Evolutionary conservation across 2,329 filamentous ascomycete species (phyloP), one percentile per base, ranked within the genome.

Genomic region (Cladophialophora yegresii): DNA sequence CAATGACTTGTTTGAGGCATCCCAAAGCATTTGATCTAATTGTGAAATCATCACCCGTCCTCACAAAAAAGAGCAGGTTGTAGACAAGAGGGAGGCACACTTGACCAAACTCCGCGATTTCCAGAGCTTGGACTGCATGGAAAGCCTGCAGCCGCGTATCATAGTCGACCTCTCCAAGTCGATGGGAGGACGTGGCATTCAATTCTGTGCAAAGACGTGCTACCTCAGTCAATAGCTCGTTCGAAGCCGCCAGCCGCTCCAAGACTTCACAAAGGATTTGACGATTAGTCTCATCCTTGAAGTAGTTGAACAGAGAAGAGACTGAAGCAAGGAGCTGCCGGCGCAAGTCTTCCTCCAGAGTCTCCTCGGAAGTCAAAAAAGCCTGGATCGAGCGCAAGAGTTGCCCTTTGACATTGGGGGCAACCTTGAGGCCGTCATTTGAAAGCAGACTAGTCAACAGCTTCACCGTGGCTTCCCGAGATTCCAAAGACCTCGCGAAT

Each of bases 41-140:
- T 53, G 91, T 90, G 68, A 96, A 88, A 75, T 99, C 95, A 67
- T 96, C 92, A 61, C 92, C 89, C 68, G 93, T 87, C 69, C 87
- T 88, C 69, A 97, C 88, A 73, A 89, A 95, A 77, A 89, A 98
- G 1, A 96, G 82, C 80, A 96, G 85, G 73, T 98, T 99, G 78
- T 93, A 90, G 10, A 98, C 79, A 22, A 99, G 77, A 5, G 95
- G 93, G 58, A 88, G 84, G 93, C 95, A 99, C 13, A 55, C 23
- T 20, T 51, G 33, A 76, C 96, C 90, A 63, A 84, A 84, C 1
- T 85, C 88, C 66, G 93, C 86, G 0, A 81, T 77, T n/a, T 84
- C 79, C 2, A 85, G 79, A 47, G 85, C 84, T 40, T 89, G 90
- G 67, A 98, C 88, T 7, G 79, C 75, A 63, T 84, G 87, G 77